Conservation (phyloP, 2,329 filamentous ascomycete genomes). For the Cladobotryum protrusum region DNA sequence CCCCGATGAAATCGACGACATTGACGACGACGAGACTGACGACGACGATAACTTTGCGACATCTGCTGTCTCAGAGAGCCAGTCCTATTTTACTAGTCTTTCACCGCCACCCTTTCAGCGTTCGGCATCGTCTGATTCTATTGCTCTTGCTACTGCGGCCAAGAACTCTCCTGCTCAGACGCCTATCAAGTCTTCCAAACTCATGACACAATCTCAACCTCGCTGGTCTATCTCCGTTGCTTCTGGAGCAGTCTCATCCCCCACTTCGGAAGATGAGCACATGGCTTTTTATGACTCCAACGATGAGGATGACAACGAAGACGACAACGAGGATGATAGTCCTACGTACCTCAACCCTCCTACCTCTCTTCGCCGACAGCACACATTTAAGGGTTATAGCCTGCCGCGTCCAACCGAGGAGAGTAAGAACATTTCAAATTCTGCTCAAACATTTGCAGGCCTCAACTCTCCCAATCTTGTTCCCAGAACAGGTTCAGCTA, state of each 20-base stretch:
- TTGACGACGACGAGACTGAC: conserved; percentile 41
- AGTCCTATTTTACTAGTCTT: conserved; percentile 39
- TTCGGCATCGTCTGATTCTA: conserved; percentile 23
- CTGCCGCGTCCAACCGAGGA: conserved; percentile 33
- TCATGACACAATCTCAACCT: conserved; percentile 18
- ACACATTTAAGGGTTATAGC: conserved; percentile 37
- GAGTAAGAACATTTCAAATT: conserved; percentile 14
- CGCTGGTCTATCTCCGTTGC: conserved; percentile 21
- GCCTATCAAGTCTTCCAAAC: not conserved
- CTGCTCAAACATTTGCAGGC: conserved; percentile 17
- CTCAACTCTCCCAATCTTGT: conserved; percentile 22
- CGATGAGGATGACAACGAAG: conserved; percentile 36
- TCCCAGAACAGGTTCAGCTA: conserved; percentile 15
- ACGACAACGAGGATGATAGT: conserved; percentile 27
- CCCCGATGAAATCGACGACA: conserved; percentile 31
- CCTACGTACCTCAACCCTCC: not conserved
- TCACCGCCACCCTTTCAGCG: conserved; percentile 49
- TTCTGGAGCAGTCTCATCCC: conserved; percentile 21
- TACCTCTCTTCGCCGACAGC: not conserved
- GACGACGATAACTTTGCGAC: conserved; percentile 60
- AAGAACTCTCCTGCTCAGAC: conserved; percentile 18
- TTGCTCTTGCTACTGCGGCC: conserved; percentile 17
- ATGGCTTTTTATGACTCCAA: conserved; percentile 43
- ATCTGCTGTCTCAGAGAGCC: conserved; percentile 40
- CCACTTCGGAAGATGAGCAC: conserved; percentile 34